These are phyloP conservation scores for Sordariomycetes sp. DNA, from an alignment of 2,329 filamentous ascomycete genomes.

Conservation along the genomic window DNA sequence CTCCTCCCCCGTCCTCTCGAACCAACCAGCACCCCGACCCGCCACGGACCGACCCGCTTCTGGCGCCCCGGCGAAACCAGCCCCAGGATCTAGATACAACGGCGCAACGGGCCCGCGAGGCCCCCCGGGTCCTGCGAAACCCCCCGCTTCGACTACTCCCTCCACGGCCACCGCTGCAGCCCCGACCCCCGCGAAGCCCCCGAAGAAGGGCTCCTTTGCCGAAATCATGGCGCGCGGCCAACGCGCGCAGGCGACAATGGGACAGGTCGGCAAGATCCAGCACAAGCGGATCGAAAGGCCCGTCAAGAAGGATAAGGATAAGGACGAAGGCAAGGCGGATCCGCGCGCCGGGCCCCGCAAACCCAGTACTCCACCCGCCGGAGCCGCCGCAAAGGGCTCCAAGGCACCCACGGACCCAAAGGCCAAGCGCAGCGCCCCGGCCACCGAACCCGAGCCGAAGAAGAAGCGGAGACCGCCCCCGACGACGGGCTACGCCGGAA, in stretches of 20 bases:
- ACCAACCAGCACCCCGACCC: constrained; percentile 2
- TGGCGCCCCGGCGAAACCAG: not conserved
- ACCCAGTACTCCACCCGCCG: not conserved
- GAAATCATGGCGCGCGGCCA: constrained; percentile 64
- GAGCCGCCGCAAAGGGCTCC: not conserved
- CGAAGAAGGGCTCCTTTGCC: constrained; percentile 62
- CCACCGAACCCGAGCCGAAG: constrained; percentile 21
- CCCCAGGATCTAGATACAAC: constrained; percentile 6
- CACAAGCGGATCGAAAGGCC: constrained; percentile 59
- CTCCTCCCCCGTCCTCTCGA: not conserved
- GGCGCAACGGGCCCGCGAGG: constrained; percentile 4
- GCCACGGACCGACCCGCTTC: not conserved
- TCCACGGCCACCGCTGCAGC: constrained; percentile 27
- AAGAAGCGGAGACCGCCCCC: constrained; percentile 50
- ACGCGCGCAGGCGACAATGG: constrained; percentile 46
- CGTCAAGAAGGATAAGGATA: constrained; percentile 41
- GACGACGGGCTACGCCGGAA: constrained; percentile 52
- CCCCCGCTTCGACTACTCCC: constrained; percentile 8
- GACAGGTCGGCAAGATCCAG: constrained; percentile 57
- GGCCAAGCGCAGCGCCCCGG: not conserved
- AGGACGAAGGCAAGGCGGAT: constrained; percentile 25
- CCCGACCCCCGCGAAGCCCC: constrained; percentile 28
- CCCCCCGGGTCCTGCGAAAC: constrained; percentile 4
- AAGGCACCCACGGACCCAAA: not conserved
- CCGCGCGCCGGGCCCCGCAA: constrained; percentile 7